These are phyloP conservation scores for Hygrocybe punicea DNA, from an alignment of 768 basidiomycete species.

Conservation along the genomic window DNA sequence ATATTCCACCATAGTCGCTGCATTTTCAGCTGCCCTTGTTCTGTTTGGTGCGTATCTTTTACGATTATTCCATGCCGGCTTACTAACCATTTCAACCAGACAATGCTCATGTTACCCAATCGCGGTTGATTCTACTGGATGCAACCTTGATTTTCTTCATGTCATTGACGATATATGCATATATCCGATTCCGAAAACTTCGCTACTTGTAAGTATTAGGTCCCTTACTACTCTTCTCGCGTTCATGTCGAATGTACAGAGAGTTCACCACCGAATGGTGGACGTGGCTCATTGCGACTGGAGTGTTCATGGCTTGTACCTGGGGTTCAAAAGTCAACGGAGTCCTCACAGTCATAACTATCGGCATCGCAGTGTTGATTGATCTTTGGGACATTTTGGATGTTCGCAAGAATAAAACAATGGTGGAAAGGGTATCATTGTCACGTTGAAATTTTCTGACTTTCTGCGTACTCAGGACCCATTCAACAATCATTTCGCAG, in stretches of 20 bases:
- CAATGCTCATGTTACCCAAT: conserved; percentile 93
- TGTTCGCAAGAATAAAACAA: conserved; percentile 68
- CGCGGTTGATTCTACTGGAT: conserved; percentile 94
- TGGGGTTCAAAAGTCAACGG: conserved; percentile 99
- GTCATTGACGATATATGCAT: conserved; percentile 87
- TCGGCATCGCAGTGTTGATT: conserved; percentile 87
- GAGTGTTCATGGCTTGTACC: conserved; percentile 91
- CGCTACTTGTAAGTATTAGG: conserved; percentile 67
- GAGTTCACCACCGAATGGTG: conserved; percentile 92
- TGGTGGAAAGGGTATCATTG: conserved; percentile 46
- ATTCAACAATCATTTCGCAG: conserved; percentile 85
- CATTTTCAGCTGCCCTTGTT: conserved; percentile 83
- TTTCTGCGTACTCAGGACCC: conserved; percentile 56
- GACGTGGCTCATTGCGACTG: conserved; percentile 88
- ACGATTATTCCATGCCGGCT: background rate
- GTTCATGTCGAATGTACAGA: conserved; percentile 38
- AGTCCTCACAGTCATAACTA: conserved; percentile 79
- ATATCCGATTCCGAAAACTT: conserved; percentile 90
- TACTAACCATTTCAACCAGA: conserved; percentile 48
- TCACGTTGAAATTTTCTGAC: conserved; percentile 7
- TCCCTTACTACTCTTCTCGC: conserved; percentile 2
- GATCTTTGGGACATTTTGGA: conserved; percentile 96
- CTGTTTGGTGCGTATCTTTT: conserved; percentile 70
- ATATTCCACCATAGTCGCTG: conserved; percentile 85
- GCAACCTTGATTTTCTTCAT: conserved; percentile 95